Base-by-base conservation (phyloP, 2,329 filamentous ascomycete species). In the Penicillium capsulatum region DNA sequence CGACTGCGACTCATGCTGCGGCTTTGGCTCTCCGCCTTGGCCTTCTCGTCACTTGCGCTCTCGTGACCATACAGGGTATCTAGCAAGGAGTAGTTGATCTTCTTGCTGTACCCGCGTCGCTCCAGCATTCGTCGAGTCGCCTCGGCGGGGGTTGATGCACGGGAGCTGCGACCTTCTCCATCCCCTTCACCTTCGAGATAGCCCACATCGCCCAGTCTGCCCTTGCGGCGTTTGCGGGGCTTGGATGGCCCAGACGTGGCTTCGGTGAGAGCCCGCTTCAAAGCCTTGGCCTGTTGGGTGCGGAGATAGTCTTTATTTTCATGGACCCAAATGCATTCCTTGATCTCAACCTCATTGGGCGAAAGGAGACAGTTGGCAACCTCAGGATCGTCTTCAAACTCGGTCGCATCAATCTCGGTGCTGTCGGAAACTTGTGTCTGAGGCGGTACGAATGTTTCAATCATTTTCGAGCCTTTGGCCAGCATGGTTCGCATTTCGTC, bases 261-360 rank as follows among this genome's bases (percentile, higher is more conserved):
- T 45, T 76, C 73, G n/a, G 71, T 71, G 13, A 80, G 63, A 24
- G 89, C 86, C 43, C 81, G 78, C 27, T 84, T 79, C 40, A 94
- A 83, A 5, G 84, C 75, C 64, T 92, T 94, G 44, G 86, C 81
- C 58, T 96, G 89, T 59, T 94, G 84, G 34, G 81, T 78, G 7
- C 91, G 85, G 27, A 98, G 74, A 78, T 90, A 98, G 51, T 94
- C 88, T 61, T 92, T 89, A 65, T 98, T 97, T 60, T 90, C 83
- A 44, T 91, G 90, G 30, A 94, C 81, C 92, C 92, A 98, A 36
- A 97, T 86, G 44, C 81, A 80, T 63, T 96, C 90, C 63, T 96
- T 97, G 58, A 89, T 79, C 22, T 77, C 77, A 2, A 83, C 79
- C 66, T 97, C 90, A 3, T 80, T 77, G 1, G 82, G 77, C 0